Base-by-base conservation (phyloP, 768 basidiomycete species). In the Podaxis sp. region DNA sequence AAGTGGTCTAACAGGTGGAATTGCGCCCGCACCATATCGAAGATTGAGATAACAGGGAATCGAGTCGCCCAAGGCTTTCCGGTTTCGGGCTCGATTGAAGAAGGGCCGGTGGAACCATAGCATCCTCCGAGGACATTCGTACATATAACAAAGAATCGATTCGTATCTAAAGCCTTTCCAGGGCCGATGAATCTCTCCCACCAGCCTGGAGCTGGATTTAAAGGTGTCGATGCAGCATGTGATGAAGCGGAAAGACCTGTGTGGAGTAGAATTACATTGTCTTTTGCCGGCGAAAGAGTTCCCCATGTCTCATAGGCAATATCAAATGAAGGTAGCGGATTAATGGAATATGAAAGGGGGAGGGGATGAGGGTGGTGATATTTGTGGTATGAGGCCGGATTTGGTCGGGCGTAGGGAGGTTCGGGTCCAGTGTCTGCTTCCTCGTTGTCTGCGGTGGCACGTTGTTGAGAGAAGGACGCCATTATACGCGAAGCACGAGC, bases 291-390 rank as follows among this genome's bases (percentile, higher is more conserved):
- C 24, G 91, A 91, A 49, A 99, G 88, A 1, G 85, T 86, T 2
- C 97, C 97, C 97, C 97, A 99, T 0, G 97, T 93, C 78, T 99
- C 97, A 81, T 99, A 99, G 0, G 97, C 97, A 62, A 99, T 84
- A 66, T 93, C 86, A 67, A 95, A 88, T 6, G 86, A 77, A 1
- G 89, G 85, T 0, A 96, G 80, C 1, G 84, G 77, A 2, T 73
- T 67, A 1, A 78, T 64, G 1, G 78, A 74, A 62, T 88, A 83
- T 4, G 86, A 82, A 30, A 96, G 82, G 0, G 82, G 79, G n/a
- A 96, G 77, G 0, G 91, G 87, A 2, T 68, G 66, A 0, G 72
- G 66, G 68, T 92, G 87, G 64, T 83, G 84, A 71, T 89, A 96
- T 26, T 83, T 74, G 44, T 83, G 75, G 80, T 96, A 97, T 0